Conservation (phyloP, 345 rosid species). For the Citrus maxima region DNA sequence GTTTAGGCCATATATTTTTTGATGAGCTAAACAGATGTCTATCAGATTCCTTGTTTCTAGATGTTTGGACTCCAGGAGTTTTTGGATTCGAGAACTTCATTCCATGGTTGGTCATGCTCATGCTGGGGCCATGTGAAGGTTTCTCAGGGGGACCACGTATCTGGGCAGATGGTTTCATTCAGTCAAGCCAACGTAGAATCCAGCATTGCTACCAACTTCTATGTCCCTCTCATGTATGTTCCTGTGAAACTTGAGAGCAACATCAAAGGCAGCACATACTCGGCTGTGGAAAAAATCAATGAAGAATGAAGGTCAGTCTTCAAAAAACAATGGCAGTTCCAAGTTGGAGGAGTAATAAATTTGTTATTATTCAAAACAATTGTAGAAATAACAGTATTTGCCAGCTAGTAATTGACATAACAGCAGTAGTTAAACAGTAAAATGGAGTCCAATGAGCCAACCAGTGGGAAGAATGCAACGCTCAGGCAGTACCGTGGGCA, state of each 20-base stretch:
- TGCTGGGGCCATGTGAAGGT: conserved; percentile 25
- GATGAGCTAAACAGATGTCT: conserved; percentile 55
- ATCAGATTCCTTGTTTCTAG: conserved; percentile 44
- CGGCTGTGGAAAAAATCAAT: too few species aligned
- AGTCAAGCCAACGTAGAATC: conserved; percentile 82
- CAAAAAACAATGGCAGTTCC: too few species aligned
- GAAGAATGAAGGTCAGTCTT: too few species aligned
- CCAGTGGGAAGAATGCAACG: not conserved
- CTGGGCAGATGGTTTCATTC: conserved; percentile 85
- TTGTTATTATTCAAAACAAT: too few species aligned
- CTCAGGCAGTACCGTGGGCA: not conserved
- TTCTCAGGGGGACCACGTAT: conserved; percentile 45
- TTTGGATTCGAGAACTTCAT: conserved; percentile 35
- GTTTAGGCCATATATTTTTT: conserved; percentile 36
- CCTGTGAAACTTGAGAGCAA: too few species aligned
- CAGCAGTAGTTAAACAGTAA: too few species aligned
- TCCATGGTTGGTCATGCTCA: conserved; percentile 39
- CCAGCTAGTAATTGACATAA: too few species aligned
- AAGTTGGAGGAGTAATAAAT: too few species aligned
- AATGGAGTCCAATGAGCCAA: not conserved
- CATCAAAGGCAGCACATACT: too few species aligned
- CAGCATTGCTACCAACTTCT: conserved; percentile 79
- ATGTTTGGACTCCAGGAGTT: conserved; percentile 30
- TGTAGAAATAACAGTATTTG: too few species aligned
- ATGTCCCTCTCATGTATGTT: conserved; percentile 42